Evolutionary conservation across 148 eudicot genomes (phyloP), one percentile per base, ranked within the genome.

Genomic region (Beta vulgaris): DNA sequence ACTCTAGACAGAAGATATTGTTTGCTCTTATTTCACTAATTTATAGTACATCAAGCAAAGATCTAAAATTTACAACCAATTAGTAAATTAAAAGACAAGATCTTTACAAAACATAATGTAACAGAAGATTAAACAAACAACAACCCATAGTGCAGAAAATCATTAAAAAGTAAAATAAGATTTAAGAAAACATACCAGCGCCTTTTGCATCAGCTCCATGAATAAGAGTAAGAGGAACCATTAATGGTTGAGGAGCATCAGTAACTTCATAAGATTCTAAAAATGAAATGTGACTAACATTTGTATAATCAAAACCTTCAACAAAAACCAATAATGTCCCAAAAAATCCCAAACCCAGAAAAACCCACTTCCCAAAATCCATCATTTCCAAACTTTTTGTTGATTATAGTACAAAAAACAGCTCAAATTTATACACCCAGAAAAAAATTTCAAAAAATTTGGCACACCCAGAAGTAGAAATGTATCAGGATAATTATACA

Each of bases 121-220:
- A 14, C 46, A 23, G 19, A 32, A 51, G 26, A 18, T 13, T 43
- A 62, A 73, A 29, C 73, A 43, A 74, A 54, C 59, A 80, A 65
- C 31, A 69, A 61, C 10, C 48, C 32, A 74, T 36, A 40, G 39
- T 68, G 11, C 26, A 73, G 77, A 39, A 70, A 42, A 39, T 13
- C 43, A 25, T 3, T n/a, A 37, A 44, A 44, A 51, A 43, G 66
- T 48, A 49, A 37, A 7, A 73, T 35, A n/a, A 68, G 46, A 39
- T 44, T 71, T 23, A 73, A 37, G 46, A 53, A 74, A 21, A 49
- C 75, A 44, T 88, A 91, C 99, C 96, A 87, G 99, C 99, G 35
- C 97, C 93, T 83, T 88, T 87, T 37, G 86, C 67, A 89, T 82
- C 96, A 88, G 99, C 99, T 79, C 90, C 94, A 58, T 76, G 80